A percentile compares a stretch with the other conserved stretches of the same genome.
These are phyloP conservation scores for Solanum chacoense DNA, from an alignment of 305 asterid species.

Conservation along the genomic window DNA sequence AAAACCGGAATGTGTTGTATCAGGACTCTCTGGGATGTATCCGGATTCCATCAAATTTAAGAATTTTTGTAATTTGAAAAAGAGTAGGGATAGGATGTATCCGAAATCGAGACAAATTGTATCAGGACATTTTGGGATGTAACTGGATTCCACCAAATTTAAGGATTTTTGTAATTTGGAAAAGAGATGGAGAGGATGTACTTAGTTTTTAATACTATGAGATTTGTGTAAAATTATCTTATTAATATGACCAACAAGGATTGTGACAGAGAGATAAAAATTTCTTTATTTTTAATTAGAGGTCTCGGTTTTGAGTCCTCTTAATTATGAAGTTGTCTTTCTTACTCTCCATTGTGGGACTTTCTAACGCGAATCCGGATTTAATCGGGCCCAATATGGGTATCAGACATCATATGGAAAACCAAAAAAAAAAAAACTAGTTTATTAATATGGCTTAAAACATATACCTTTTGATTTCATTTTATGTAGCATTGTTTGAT, in stretches of 20 bases:
- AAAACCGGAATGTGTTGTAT: rapidly evolving
- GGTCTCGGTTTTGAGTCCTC: neutral
- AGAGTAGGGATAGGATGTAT: neutral
- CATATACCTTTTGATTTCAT: neutral
- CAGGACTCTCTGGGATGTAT: neutral
- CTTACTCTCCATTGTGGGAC: neutral
- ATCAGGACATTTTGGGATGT: neutral
- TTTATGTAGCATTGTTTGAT: too few species aligned
- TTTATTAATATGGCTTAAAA: too few species aligned
- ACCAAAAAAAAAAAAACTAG: too few species aligned
- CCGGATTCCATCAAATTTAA: too few species aligned
- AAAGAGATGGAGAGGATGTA: neutral
- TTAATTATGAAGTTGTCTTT: neutral
- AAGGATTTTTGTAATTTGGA: neutral
- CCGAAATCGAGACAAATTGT: too few species aligned
- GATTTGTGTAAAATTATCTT: neutral
- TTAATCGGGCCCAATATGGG: neutral
- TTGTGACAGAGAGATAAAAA: neutral
- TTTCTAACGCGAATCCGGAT: too few species aligned
- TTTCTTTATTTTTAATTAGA: neutral
- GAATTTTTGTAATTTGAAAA: neutral
- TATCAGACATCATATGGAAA: neutral
- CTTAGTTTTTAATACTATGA: too few species aligned
- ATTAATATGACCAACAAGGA: neutral
- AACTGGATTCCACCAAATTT: too few species aligned